Evolutionary conservation across 306 rosid genomes (phyloP), one percentile per base, ranked within the genome.

Genomic region (Carpinus viminea): DNA sequence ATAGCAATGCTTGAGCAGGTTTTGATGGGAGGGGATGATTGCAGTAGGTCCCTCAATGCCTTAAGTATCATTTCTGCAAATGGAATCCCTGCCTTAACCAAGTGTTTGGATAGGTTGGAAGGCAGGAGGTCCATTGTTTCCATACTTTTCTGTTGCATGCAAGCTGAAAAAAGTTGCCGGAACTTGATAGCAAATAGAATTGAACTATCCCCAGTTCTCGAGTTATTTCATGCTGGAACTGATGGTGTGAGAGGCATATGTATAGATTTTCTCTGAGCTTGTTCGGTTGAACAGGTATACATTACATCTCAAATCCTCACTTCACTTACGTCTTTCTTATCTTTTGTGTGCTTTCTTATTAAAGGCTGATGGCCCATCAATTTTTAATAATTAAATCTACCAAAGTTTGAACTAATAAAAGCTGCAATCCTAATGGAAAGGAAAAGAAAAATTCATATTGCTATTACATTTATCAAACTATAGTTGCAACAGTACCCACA

Each of bases 141-240:
- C 75, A 87, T 95, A 52, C 92, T 95, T 21, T 61, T 92, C 81
- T 89, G 97, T 65, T 95, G 97, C 79, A 89, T 95, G 95, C 93
- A 86, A 82, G 89, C 90, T 21, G 97, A 92, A 74, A 89, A 85
- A 68, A 61, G 88, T 86, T 89, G 97, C 77, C 89, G 87, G 88
- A 83, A 68, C 83, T 78, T 80, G 31, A 90, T 92, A 79, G 98
- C 90, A 62, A 84, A 82, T 65, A 83, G 91, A 87, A 87, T 91
- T 60, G 91, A 91, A 74, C 75, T 86, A 79, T 84, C 90, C 20
- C 92, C 89, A 47, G 82, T 92, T 72, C 91, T 95, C 8, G 92
- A 92, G 82, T 83, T 90, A 79, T 88, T 92, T 87, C 95, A 94
- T n/a, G 62, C 82, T 53, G 98, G 97, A 83, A 88, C 84, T 75